These are phyloP conservation scores for Hyparrhenia diplandra DNA, from an alignment of 176 grass and related monocot genomes.

Conservation along the genomic window DNA sequence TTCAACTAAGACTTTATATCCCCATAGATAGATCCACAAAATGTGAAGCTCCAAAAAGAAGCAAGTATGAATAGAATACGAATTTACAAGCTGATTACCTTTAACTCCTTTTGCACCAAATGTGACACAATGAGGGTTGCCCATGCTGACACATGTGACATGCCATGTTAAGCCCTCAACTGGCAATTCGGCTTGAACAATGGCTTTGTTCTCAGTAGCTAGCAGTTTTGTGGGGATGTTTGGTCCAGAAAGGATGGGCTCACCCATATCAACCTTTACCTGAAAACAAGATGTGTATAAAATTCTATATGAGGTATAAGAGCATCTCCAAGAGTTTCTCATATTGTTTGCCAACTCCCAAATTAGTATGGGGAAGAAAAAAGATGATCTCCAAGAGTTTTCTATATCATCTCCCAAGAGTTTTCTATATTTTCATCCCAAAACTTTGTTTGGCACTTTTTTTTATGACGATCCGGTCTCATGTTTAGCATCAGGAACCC, in stretches of 20 bases:
- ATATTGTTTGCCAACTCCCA: too few species aligned
- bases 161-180: constrained; percentile 78
- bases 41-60: neutral
- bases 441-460: too few species aligned
- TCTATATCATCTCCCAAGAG: too few species aligned
- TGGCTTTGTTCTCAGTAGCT: constrained; percentile 59
- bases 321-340: too few species aligned
- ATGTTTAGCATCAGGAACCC: too few species aligned
- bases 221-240: constrained; percentile 79
- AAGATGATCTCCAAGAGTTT: too few species aligned
- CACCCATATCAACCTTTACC: constrained; percentile 95
- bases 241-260: constrained; percentile 67
- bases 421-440: too few species aligned
- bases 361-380: too few species aligned
- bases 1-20: neutral
- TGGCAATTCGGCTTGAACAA: constrained; percentile 63
- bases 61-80: neutral
- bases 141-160: constrained; percentile 99
- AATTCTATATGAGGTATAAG: neutral
- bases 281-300: constrained; percentile 34
- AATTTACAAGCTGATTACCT: constrained; percentile 40
- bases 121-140: constrained; percentile 92
- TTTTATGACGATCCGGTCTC: too few species aligned
- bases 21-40: constrained; percentile 8
- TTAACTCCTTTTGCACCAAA: constrained; percentile 56